These are phyloP conservation scores for Tolypocladium endophyticum DNA, from an alignment of 2,329 filamentous ascomycete species.

Conservation along the genomic window DNA sequence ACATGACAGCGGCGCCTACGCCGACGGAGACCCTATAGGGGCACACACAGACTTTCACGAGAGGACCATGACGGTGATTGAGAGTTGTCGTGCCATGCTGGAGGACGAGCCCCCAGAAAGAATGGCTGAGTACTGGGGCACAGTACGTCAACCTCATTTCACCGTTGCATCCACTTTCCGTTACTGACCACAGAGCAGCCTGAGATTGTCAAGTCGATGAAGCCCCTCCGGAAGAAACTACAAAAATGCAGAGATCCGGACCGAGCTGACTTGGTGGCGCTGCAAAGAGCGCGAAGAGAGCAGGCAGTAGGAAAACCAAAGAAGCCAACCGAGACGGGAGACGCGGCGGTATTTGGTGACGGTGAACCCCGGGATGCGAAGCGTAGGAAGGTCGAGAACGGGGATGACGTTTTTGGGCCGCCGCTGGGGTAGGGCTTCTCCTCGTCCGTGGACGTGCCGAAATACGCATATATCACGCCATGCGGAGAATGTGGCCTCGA, in stretches of 20 bases:
- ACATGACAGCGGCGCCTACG: conserved; percentile 16
- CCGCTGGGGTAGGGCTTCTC: conserved; percentile 16
- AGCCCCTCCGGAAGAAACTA: conserved; percentile 57
- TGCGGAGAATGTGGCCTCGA: not conserved
- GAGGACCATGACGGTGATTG: conserved; percentile 38
- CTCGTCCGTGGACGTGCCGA: not conserved
- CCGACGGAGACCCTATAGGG: conserved; percentile 11
- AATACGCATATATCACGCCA: not conserved
- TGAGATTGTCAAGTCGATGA: conserved; percentile 34
- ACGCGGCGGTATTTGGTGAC: conserved; percentile 37
- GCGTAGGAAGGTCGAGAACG: conserved; percentile 30
- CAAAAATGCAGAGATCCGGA: conserved; percentile 65
- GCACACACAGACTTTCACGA: conserved; percentile 22
- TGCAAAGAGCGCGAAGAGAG: conserved; percentile 55
- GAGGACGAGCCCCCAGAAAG: conserved; percentile 46
- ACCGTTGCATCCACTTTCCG: not conserved
- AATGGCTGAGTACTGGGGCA: conserved; percentile 42
- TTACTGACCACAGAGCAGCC: conserved; percentile 21
- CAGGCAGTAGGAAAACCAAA: conserved; percentile 34
- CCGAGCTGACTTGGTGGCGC: conserved; percentile 58
- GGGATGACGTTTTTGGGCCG: conserved; percentile 38
- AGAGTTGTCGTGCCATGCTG: conserved; percentile 42
- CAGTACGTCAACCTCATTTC: conserved; percentile 22
- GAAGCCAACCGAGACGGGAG: conserved; percentile 25
- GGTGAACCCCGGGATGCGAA: conserved; percentile 28